Evolutionary conservation across 225 moss, liverwort and hornwort species (phyloP), one percentile per base, ranked within the genome.

Genomic region (Polytrichum formosum): DNA sequence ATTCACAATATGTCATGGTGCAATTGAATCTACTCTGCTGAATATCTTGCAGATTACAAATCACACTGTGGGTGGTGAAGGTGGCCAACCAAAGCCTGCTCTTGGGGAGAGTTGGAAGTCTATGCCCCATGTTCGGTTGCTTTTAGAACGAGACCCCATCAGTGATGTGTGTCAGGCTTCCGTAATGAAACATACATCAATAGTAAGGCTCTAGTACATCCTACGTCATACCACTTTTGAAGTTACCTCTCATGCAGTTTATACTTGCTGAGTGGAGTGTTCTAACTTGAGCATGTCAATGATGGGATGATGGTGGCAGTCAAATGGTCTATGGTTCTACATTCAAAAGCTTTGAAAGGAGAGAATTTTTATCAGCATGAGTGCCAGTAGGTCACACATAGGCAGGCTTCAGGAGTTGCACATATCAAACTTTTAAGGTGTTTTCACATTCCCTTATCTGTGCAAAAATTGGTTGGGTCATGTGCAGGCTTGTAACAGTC

Each of bases 61-160:
- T 72, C 98, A 98, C 66, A 92, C 94, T 30, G 94, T 98, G 53
- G 82, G 83, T 55, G 94, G 94, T 53, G 91, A 92, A 72, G 90
- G 88, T 61, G 91, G 98, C 33, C 91, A 92, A 56, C 73, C 83
- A 64, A 92, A 94, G 76, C 87, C 98, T 69, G 94, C 98, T 18
- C 83, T 98, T 63, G 98, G 92, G 55, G 98, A 92, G 75, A 91
- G 91, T 75, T 98, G 98, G 98, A 91, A 88, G 69, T 82, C 91
- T 21, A 79, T 98, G 77, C 98, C 94, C 28, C 83, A 94, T 73
- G 75, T 82, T 27, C 87, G 94, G 65, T 84, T 98, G 72, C 84
- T 94, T 76, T 85, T 98, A 23, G 72, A 65, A 55, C 88, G 90
- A 35, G 88, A 94, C 68, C 79, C 77, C 64, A 74, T 72, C 29